These are phyloP conservation scores for Argentina anserina DNA, from an alignment of 306 rosid genomes.

Conservation along the genomic window DNA sequence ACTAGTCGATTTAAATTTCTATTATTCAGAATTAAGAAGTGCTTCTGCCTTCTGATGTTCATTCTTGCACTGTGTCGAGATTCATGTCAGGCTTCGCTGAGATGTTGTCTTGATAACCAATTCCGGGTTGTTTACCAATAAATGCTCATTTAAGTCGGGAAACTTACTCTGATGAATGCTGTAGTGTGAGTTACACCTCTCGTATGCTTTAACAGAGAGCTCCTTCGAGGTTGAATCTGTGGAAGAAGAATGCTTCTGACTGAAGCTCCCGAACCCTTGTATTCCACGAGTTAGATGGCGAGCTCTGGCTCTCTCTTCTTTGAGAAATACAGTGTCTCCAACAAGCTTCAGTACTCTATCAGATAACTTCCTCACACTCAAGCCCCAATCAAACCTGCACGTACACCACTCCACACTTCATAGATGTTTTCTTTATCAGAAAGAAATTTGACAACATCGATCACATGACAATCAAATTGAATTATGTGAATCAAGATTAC, in stretches of 20 bases:
- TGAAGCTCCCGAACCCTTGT: constrained; percentile 69
- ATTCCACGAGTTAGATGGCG: constrained; percentile 51
- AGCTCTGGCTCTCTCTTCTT: constrained; percentile 54
- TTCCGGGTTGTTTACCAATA: constrained; percentile 1
- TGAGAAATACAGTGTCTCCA: constrained; percentile 27
- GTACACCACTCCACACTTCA: not conserved
- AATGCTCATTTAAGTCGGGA: not conserved
- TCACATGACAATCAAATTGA: not conserved
- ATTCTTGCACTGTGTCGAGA: constrained; percentile 12
- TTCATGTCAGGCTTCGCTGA: constrained; percentile 11
- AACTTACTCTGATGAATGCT: constrained; percentile 18
- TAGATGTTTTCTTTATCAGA: not conserved
- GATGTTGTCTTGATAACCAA: not conserved
- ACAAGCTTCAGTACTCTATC: constrained; percentile 49
- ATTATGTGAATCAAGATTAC: not conserved
- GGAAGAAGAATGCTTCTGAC: constrained; percentile 21
- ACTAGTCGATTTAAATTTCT: not conserved
- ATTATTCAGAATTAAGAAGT: constrained; percentile 33
- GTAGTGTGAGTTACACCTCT: constrained; percentile 39
- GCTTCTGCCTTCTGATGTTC: constrained; percentile 31
- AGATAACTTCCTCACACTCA: constrained; percentile 43
- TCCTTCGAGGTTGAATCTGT: constrained; percentile 23
- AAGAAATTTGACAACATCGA: not conserved
- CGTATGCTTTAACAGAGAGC: constrained; percentile 22
- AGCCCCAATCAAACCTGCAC: constrained; percentile 76